Base-by-base conservation (phyloP, 2,329 filamentous ascomycete genomes). In the Biscogniauxia marginata region DNA sequence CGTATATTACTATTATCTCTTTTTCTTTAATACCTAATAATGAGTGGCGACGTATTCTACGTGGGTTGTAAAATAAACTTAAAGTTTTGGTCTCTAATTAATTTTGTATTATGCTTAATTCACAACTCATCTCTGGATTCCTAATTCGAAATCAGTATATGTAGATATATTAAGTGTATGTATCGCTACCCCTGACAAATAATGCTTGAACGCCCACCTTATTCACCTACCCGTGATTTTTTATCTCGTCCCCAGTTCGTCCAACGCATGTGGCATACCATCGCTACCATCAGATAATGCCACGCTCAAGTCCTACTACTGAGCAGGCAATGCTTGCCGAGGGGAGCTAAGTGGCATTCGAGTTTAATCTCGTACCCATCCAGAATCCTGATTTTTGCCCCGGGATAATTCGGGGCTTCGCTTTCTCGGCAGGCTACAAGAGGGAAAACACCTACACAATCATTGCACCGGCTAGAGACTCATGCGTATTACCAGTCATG, bases 21-120 rank as follows among this genome's bases (percentile, higher is more conserved):
- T n/a, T n/a, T n/a, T n/a, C n/a, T n/a, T n/a, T n/a, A n/a, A n/a
- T n/a, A n/a, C n/a, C n/a, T n/a, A n/a, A n/a, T n/a, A 30, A 30
- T 30, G 25, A n/a, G n/a, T n/a, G n/a, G n/a, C n/a, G n/a, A n/a
- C n/a, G 25, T 30, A 30, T 30, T 7, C 30, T 16, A 3, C 13
- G 13, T 39, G 13, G 44, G 8, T 9, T 51, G 70, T 5, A 71
- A 56, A 6, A 77, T 74, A 59, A 77, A 77, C 46, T 74, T 61
- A 52, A 78, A 77, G 23, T 75, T 67, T 57, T 72, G 75, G 54
- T 77, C 77, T 55, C 76, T 69, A 55, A 75, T n/a, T n/a, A n/a
- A 76, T 59, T 75, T 71, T 1, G 74, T 77, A 39, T 67, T 55
- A 53, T 76, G 74, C 51, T 67, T 66, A 73, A 77, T 78, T 0